Base-by-base conservation (phyloP, 129 eudicot species). In the Glebionis coronaria region DNA sequence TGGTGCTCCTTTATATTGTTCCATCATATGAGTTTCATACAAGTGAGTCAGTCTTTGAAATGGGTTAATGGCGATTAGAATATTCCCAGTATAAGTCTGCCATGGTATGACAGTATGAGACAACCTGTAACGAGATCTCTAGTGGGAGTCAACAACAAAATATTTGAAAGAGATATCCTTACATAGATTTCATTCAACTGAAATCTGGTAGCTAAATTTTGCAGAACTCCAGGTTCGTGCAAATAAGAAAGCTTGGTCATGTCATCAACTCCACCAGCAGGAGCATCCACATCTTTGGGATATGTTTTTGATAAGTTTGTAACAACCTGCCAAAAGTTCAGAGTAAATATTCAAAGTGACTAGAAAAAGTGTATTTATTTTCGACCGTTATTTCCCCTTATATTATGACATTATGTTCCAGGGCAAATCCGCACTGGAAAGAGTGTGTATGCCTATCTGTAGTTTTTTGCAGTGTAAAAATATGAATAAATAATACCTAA, bases 11-110 rank as follows among this genome's bases (percentile, higher is more conserved):
- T 85, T 89, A 85, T 94, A 94, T 79, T 87, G 97, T 78, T 83
- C 91, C 99, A 89, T 94, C 97, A 94, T 87, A 78, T 84, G 90
- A 70, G 51, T 57, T 79, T 90, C 93, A 76, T 94, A 94, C 69
- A 94, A 47, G 78, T 94, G 93, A 53, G 90, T 81, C 71, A 94
- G 72, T 63, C 91, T 87, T 90, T 89, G 99, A 76, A 94, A 94
- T 73, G 99, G 99, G 73, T 94, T 94, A 27, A 94, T 85, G 72
- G 99, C 99, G n/a, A 94, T 94, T 72, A 94, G 99, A 76, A 90
- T 90, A 81, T 89, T 80, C 67, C 99, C 99, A n/a, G 97, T 94
- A 61, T 94, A 94, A 75, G 99, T 94, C 99, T 94, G 95, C 67
- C 85, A 82, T 61, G 3, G 79, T 73, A 45, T 63, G 68, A 83